These are phyloP conservation scores for Stagonosporopsis rhizophila DNA, from an alignment of 2,329 filamentous ascomycete species.

Conservation along the genomic window DNA sequence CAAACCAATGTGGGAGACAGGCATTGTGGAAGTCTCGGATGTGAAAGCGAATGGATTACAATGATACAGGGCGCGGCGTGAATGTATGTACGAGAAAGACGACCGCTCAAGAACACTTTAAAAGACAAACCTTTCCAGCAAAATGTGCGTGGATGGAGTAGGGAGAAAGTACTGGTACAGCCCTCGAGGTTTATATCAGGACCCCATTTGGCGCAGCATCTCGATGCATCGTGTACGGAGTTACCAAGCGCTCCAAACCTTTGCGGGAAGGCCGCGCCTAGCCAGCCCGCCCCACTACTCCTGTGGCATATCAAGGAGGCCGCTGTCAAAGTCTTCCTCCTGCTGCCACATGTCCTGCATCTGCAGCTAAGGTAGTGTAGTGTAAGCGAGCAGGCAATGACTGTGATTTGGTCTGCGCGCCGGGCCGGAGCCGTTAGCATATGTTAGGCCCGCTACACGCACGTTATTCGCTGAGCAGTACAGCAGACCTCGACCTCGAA, in stretches of 20 bases:
- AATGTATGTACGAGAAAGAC: conserved; percentile 15
- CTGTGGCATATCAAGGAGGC: conserved; percentile 46
- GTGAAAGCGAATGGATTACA: conserved; percentile 24
- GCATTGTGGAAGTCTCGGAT: conserved; percentile 54
- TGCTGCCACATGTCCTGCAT: conserved; percentile 51
- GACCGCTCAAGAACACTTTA: conserved; percentile 12
- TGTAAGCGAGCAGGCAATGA: conserved; percentile 36
- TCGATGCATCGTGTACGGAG: conserved; percentile 34
- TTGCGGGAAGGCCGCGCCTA: conserved; percentile 42
- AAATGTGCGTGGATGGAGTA: conserved; percentile 19
- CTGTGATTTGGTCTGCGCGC: conserved; percentile 38
- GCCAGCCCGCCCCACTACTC: conserved; percentile 44
- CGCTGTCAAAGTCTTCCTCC: conserved; percentile 43
- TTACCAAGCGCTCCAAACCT: conserved; percentile 41
- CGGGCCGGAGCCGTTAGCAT: conserved; percentile 41
- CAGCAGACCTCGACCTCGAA: conserved; percentile 17
- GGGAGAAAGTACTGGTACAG: conserved; percentile 29
- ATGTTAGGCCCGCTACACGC: conserved; percentile 35
- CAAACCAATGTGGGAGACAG: conserved; percentile 67
- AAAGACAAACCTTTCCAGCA: background rate
- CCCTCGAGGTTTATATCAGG: conserved; percentile 43
- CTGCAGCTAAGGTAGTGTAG: conserved; percentile 47
- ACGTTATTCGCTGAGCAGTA: conserved; percentile 28
- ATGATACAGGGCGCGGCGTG: conserved; percentile 14
- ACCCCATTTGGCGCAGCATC: conserved; percentile 30